A percentile compares a stretch with the other conserved stretches of the same genome.
phyloP scores from a whole-genome alignment of 106 monocot species.

The Alisma plantagoaquatica region DNA sequence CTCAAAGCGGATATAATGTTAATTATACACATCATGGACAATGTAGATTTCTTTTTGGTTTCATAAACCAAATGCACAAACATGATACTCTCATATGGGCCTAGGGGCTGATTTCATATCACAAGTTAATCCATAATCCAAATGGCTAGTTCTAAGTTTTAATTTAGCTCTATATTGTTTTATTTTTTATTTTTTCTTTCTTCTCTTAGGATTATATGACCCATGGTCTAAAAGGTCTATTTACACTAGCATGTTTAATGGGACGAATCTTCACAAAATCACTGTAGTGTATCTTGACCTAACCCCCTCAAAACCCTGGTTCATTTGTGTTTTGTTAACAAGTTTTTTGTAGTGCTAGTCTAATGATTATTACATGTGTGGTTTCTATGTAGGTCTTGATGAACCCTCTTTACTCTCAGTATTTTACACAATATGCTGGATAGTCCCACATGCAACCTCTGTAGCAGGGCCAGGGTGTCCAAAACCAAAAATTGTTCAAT shows the following conservation, averaged over 20 bases:
- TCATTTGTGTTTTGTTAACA: no score
- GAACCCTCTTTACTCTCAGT: conserved; percentile 80
- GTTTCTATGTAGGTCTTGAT: conserved; percentile 45
- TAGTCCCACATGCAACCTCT: conserved; percentile 58
- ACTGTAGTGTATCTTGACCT: conserved; percentile 47
- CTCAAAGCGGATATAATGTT: conserved; percentile 84
- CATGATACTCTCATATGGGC: conserved; percentile 72
- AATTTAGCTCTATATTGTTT: no score
- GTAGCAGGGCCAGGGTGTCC: conserved; percentile 46
- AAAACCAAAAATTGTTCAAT: conserved; percentile 56
- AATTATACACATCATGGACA: conserved; percentile 67
- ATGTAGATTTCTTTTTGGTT: conserved; percentile 54
- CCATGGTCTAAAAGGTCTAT: conserved; percentile 84
- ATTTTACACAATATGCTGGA: conserved; percentile 64
- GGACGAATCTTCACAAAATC: conserved; percentile 56
- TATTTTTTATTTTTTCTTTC: no score
- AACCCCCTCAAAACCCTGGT: conserved; percentile 86
- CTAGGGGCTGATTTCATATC: conserved; percentile 60
- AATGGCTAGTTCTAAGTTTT: not conserved
- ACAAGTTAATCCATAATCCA: conserved; percentile 32
- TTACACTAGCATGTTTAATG: conserved; percentile 71
- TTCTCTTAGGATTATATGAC: conserved; percentile 78
- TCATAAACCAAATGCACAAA: conserved; percentile 76
- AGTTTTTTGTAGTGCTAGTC: no score
- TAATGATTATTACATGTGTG: not conserved